Percentiles rank a stretch among this genome's conserved stretches.
Conservation (phyloP, 2,329 filamentous ascomycete species). For the Immersiporthe knoxdaviesiana region DNA sequence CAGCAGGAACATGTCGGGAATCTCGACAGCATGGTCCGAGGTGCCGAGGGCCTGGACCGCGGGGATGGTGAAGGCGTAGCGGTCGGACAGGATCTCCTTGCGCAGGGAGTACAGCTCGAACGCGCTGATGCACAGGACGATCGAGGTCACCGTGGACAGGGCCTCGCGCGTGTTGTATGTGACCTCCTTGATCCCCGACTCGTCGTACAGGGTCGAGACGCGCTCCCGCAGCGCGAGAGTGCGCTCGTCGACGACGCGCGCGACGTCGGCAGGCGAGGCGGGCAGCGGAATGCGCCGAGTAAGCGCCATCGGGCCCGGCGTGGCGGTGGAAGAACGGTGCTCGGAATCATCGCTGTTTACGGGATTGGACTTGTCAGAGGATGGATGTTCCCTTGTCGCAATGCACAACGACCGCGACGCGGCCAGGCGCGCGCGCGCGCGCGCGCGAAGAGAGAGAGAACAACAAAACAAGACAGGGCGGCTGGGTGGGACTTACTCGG, state of each 20-base stretch:
- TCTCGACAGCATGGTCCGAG: constrained; percentile 62
- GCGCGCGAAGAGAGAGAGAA: no score
- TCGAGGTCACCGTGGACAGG: constrained; percentile 71
- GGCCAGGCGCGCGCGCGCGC: constrained; percentile 19
- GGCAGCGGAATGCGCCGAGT: constrained; percentile 72
- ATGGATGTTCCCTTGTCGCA: constrained; percentile 16
- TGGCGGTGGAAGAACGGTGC: constrained; percentile 52
- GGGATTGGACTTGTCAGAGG: constrained; percentile 20
- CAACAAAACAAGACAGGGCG: background rate
- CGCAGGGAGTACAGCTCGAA: constrained; percentile 75
- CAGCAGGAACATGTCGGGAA: constrained; percentile 82
- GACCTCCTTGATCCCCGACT: constrained; percentile 67
- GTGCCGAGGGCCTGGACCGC: constrained; percentile 59
- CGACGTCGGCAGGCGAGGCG: constrained; percentile 78
- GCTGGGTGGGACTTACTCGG: constrained; percentile 45
- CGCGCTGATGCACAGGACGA: constrained; percentile 69
- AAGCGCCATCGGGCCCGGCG: constrained; percentile 56
- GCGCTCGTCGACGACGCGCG: constrained; percentile 73
- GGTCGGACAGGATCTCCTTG: constrained; percentile 69
- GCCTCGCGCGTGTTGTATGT: constrained; percentile 69
- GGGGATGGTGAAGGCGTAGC: constrained; percentile 74
- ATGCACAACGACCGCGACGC: background rate
- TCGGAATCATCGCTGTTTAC: constrained; percentile 40
- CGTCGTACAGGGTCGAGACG: constrained; percentile 65
- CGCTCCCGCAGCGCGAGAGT: constrained; percentile 68